Percentiles rank a stretch among this genome's conserved stretches.
phyloP scores from a whole-genome alignment of 768 basidiomycete species.

The Rhodotorula babjevae region DNA sequence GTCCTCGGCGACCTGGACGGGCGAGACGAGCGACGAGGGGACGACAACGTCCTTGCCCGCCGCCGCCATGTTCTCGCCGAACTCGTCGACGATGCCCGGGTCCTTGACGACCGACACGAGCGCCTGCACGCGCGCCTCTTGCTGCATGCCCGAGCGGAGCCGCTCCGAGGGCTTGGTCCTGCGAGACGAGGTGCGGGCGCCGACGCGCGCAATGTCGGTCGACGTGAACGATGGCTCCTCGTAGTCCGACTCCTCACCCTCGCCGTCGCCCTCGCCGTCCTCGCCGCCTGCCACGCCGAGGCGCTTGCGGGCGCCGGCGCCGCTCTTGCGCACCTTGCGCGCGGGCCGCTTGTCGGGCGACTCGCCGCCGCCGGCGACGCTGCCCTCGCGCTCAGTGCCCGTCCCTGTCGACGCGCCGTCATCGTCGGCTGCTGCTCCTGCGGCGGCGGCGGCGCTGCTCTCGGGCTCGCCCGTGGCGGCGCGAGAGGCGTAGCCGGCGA shows the following conservation, averaged over 20 bases:
- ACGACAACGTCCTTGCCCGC: neutral
- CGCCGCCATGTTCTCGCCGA: constrained; percentile 3
- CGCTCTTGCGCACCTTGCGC: neutral
- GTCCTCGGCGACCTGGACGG: constrained; percentile 15
- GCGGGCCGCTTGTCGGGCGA: neutral
- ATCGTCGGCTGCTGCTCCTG: neutral
- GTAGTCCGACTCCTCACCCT: neutral
- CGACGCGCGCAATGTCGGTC: neutral
- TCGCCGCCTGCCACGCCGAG: neutral
- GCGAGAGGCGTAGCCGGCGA: neutral
- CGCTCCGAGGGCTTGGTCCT: neutral
- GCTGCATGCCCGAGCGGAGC: neutral
- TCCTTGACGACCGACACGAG: neutral
- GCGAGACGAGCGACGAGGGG: neutral
- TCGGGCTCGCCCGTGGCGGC: neutral
- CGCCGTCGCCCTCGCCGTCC: neutral
- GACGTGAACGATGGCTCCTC: constrained; percentile 1
- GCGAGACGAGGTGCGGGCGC: constrained; percentile 8
- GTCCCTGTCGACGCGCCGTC: neutral
- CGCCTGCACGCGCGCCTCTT: neutral
- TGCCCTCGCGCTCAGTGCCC: neutral
- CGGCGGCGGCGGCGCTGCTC: too few relatives aligned
- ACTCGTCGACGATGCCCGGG: neutral
- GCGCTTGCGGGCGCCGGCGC: neutral
- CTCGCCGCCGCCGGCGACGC: neutral